Evolutionary conservation across 306 rosid species (phyloP).

Genomic region (Potentilla sterilis): DNA sequence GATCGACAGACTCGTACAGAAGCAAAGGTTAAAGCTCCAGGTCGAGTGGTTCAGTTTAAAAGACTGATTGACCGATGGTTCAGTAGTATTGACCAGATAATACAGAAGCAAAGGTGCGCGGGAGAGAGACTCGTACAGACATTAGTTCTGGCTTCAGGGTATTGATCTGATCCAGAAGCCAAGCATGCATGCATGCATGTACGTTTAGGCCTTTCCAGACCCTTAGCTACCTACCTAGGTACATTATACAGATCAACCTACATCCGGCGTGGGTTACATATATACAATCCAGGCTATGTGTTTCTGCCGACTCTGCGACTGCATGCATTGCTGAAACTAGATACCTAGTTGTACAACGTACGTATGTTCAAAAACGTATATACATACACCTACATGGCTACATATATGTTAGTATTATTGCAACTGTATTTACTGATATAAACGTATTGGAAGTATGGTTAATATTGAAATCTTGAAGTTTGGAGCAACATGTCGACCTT

Average conservation of each 20-base stretch:
- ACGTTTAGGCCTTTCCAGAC: constrained; percentile 19
- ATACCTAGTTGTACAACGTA: not conserved
- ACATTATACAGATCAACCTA: not conserved
- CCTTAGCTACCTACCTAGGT: not conserved
- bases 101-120: not conserved
- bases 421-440: too few species aligned
- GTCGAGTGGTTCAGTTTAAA: not conserved
- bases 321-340: not conserved
- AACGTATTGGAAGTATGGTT: too few species aligned
- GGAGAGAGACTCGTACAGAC: not conserved
- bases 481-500: too few species aligned
- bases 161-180: not conserved
- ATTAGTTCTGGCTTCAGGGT: not conserved
- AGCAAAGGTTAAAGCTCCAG: not conserved
- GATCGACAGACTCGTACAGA: not conserved
- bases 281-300: not conserved
- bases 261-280: not conserved
- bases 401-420: too few species aligned
- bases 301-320: not conserved
- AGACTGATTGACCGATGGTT: not conserved
- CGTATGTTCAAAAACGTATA: not conserved
- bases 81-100: not conserved
- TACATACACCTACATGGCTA: too few species aligned
- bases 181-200: constrained; percentile 12
- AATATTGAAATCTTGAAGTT: too few species aligned